Percentiles rank a stretch among this genome's conserved stretches.
phyloP scores from a whole-genome alignment of 31 red algal species.

The Bonnemaisonia californica region DNA sequence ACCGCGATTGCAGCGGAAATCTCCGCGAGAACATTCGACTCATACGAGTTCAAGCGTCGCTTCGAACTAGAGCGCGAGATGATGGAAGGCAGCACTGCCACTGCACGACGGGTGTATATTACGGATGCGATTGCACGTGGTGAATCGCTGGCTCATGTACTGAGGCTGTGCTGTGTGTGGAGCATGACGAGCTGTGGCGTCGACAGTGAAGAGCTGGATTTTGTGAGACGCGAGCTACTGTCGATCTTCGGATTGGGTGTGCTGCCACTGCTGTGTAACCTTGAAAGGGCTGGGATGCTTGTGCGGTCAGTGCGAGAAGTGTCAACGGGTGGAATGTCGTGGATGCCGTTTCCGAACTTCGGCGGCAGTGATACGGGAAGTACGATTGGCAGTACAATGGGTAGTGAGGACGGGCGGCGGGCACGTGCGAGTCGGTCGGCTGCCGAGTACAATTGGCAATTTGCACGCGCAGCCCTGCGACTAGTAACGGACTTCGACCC shows the following conservation, averaged over 20 bases:
- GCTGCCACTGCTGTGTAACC: conserved; percentile 49
- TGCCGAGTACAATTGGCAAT: conserved; percentile 74
- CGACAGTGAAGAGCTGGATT: conserved; percentile 62
- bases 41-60: conserved; percentile 57
- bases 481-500: conserved; percentile 75
- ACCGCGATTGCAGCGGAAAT: conserved; percentile 75
- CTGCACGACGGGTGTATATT: conserved; percentile 42
- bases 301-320: conserved; percentile 56
- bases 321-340: conserved; percentile 16
- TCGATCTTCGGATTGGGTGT: conserved; percentile 65
- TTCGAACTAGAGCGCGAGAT: conserved; percentile 73
- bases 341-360: conserved; percentile 68
- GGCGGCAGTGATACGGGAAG: conserved; percentile 26
- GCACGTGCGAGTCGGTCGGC: not conserved
- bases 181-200: conserved; percentile 76
- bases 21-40: conserved; percentile 79
- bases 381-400: conserved; percentile 8
- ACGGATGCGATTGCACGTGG: conserved; percentile 59
- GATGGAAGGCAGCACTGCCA: conserved; percentile 60
- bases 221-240: conserved; percentile 69
- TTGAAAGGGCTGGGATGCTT: conserved; percentile 68
- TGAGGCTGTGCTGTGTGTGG: conserved; percentile 73
- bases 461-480: conserved; percentile 71
- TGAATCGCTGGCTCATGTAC: conserved; percentile 58
- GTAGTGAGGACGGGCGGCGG: conserved; percentile 26